Percentiles rank a stretch among this genome's conserved stretches.
These are phyloP conservation scores for Didymosphaeria variabile DNA, from an alignment of 2,329 filamentous ascomycete genomes.

Conservation along the genomic window DNA sequence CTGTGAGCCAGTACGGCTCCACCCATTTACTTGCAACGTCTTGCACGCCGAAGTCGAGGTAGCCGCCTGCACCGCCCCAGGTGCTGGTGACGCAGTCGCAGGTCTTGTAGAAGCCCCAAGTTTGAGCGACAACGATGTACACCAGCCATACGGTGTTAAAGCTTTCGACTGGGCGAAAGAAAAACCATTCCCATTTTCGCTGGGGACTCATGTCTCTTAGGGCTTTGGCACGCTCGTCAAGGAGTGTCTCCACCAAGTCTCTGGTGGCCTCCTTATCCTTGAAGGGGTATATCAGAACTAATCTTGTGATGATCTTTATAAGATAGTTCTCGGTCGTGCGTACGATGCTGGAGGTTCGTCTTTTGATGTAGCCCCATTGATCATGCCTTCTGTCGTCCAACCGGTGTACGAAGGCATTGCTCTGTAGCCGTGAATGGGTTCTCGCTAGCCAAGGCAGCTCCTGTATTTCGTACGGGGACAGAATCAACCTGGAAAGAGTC, in stretches of 20 bases:
- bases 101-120: constrained; percentile 53
- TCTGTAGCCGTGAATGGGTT: constrained; percentile 27
- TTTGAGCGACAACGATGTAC: constrained; percentile 52
- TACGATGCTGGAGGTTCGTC: constrained; percentile 15
- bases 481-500: neutral
- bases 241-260: constrained; percentile 4
- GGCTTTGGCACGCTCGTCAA: constrained; percentile 17
- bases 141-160: constrained; percentile 51
- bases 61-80: constrained; percentile 52
- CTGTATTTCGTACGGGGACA: constrained; percentile 30
- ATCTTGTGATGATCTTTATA: constrained; percentile 16
- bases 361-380: constrained; percentile 23
- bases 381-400: constrained; percentile 21
- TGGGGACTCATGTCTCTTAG: constrained; percentile 26
- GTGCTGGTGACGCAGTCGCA: constrained; percentile 53
- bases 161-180: constrained; percentile 43
- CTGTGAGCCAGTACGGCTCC: constrained; percentile 41
- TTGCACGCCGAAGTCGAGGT: constrained; percentile 50
- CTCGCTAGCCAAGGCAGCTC: constrained; percentile 21
- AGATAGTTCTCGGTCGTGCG: constrained; percentile 18
- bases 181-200: constrained; percentile 38
- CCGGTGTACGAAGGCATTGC: constrained; percentile 19
- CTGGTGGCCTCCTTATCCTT: constrained; percentile 15
- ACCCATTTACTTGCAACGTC: constrained; percentile 45
- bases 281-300: constrained; percentile 18